These are phyloP conservation scores for Novymonas esmeraldas DNA, from an alignment of 208 protist genomes.

Conservation along the genomic window DNA sequence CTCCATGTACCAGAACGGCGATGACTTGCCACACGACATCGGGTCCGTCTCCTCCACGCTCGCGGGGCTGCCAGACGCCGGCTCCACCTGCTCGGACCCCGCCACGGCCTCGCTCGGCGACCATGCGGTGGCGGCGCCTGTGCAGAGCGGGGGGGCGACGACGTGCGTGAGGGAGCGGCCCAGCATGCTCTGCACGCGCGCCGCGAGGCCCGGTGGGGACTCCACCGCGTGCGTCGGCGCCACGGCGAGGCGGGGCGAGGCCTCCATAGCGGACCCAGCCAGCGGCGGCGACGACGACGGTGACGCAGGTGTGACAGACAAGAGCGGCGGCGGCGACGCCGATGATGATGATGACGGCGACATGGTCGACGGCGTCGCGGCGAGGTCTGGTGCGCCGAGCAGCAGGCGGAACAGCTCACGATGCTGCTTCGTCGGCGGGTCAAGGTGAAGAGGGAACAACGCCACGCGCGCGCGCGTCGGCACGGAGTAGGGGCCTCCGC, in stretches of 20 bases:
- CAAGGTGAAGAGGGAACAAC: conserved; percentile 87
- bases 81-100: background rate
- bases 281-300: no score
- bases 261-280: no score
- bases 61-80: background rate
- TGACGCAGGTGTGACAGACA: no score
- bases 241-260: no score
- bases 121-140: background rate
- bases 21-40: conserved; percentile 17
- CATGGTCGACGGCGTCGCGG: background rate
- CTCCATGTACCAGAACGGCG: conserved; percentile 69
- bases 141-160: background rate
- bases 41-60: background rate
- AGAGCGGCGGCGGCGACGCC: no score
- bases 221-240: background rate
- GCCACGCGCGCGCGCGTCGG: conserved; percentile 59
- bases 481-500: conserved; percentile 28
- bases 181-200: conserved; percentile 3
- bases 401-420: conserved; percentile 84
- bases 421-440: conserved; percentile 87
- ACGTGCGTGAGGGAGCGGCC: background rate
- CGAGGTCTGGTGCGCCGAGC: conserved; percentile 46
- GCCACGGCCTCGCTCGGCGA: background rate
- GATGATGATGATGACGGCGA: background rate
- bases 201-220: background rate